These are phyloP conservation scores for Penicillium sp. DNA, from an alignment of 2,329 filamentous ascomycete genomes.

Conservation along the genomic window DNA sequence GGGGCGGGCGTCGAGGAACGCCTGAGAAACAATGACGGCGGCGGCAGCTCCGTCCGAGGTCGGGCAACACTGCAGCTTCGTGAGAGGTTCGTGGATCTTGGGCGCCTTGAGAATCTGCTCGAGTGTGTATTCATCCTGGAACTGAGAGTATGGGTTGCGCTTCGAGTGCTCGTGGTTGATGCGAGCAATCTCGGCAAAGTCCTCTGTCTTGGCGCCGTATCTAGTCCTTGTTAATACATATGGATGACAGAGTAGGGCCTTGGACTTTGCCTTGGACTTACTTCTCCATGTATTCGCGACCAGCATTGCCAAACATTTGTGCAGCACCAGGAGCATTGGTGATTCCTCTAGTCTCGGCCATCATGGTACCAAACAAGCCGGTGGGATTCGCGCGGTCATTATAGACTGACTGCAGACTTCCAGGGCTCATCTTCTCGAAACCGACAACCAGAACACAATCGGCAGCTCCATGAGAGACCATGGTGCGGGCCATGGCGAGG, in stretches of 20 bases:
- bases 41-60: conserved; percentile 88
- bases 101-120: conserved; percentile 69
- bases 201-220: conserved; percentile 69
- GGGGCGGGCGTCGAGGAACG: conserved; percentile 75
- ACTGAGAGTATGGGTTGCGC: conserved; percentile 92
- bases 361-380: conserved; percentile 64
- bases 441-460: conserved; percentile 87
- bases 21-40: conserved; percentile 77
- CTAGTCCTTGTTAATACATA: conserved; percentile 37
- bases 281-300: conserved; percentile 90
- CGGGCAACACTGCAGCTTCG: conserved; percentile 97
- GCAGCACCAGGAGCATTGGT: conserved; percentile 77
- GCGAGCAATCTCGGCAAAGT: conserved; percentile 90
- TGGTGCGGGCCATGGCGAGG: conserved; percentile 69
- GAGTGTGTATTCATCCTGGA: conserved; percentile 80
- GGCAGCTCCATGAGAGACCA: conserved; percentile 69
- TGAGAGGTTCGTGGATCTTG: conserved; percentile 76
- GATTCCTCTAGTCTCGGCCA: conserved; percentile 70
- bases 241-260: no score
- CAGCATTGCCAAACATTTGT: conserved; percentile 92
- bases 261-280: conserved; percentile 35
- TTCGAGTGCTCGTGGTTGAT: conserved; percentile 87
- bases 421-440: conserved; percentile 96
- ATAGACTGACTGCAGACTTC: conserved; percentile 74
- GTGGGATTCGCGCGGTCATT: conserved; percentile 76